Evolutionary conservation across 2,329 filamentous ascomycete species (phyloP).

Genomic region (Aspergillus sp.): DNA sequence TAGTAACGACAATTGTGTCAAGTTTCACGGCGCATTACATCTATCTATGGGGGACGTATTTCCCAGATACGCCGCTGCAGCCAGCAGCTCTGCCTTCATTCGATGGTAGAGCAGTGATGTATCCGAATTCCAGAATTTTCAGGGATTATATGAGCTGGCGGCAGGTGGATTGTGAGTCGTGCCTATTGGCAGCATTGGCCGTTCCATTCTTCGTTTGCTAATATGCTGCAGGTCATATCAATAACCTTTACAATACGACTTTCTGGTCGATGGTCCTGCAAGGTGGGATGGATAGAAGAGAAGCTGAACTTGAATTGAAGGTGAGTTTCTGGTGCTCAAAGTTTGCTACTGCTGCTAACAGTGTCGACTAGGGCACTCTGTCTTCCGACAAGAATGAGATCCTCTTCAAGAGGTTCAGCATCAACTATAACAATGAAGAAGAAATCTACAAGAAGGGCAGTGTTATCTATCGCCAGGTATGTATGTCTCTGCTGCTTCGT

Average conservation of each 20-base stretch:
- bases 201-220: slow-evolving; percentile 11
- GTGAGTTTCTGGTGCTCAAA: slow-evolving; percentile 47
- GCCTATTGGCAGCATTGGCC: background rate
- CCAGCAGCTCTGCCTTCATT: slow-evolving; percentile 78
- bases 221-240: slow-evolving; percentile 75
- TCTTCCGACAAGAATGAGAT: slow-evolving; percentile 95
- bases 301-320: slow-evolving; percentile 78
- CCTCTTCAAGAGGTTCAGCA: slow-evolving; percentile 79
- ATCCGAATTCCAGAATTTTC: slow-evolving; percentile 78
- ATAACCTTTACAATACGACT: slow-evolving; percentile 96
- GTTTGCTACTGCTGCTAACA: slow-evolving; percentile 21
- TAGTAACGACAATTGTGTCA: slow-evolving; percentile 86
- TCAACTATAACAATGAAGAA: slow-evolving; percentile 97
- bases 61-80: slow-evolving; percentile 69
- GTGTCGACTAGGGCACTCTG: slow-evolving; percentile 67
- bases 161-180: slow-evolving; percentile 81
- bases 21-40: slow-evolving; percentile 93
- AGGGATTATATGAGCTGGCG: slow-evolving; percentile 97
- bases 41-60: slow-evolving; percentile 74
- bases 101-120: slow-evolving; percentile 87
- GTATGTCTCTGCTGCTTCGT: background rate
- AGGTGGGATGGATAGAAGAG: slow-evolving; percentile 72
- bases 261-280: slow-evolving; percentile 87
- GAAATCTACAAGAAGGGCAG: slow-evolving; percentile 94
- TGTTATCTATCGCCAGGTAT: slow-evolving; percentile 78